These are phyloP conservation scores for Fusarium sp. DNA, from an alignment of 2,329 filamentous ascomycete genomes.

Conservation along the genomic window DNA sequence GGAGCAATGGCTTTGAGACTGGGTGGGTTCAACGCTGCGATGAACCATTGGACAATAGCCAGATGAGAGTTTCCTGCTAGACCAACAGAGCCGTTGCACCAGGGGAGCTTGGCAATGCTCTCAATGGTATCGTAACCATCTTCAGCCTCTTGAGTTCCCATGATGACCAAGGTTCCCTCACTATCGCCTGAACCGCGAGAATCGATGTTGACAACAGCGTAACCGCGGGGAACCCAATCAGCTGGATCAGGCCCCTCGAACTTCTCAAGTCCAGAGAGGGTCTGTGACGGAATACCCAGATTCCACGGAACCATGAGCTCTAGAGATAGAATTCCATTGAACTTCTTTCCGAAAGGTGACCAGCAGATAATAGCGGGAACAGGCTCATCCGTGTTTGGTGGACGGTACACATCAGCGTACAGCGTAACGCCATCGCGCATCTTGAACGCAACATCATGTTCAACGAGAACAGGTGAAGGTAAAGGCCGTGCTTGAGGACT, in stretches of 20 bases:
- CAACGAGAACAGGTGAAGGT: not conserved
- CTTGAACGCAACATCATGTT: constrained; percentile 8
- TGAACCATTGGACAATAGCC: constrained; percentile 12
- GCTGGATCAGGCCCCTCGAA: constrained; percentile 11
- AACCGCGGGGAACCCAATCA: constrained; percentile 12
- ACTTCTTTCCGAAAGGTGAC: constrained; percentile 17
- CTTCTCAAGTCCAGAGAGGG: not conserved
- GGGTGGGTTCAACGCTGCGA: not conserved
- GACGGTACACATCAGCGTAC: constrained; percentile 7
- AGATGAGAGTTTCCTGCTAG: constrained; percentile 10
- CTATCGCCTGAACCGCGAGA: constrained; percentile 1
- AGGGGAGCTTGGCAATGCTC: not conserved
- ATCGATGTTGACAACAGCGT: constrained; percentile 7
- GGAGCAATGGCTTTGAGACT: constrained; percentile 13
- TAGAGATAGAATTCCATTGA: not conserved
- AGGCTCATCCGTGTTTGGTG: not conserved
- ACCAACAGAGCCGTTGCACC: not conserved
- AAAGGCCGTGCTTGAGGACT: not conserved
- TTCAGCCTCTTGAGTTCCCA: constrained; percentile 6
- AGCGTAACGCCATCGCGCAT: not conserved
- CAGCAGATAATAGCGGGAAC: constrained; percentile 8
- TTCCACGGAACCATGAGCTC: constrained; percentile 10
- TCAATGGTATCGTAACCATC: constrained; percentile 5
- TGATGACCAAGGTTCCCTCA: constrained; percentile 4
- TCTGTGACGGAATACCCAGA: not conserved